These are phyloP conservation scores for Globisporangium nunn DNA, from an alignment of 352 stramenopile species.

Conservation along the genomic window DNA sequence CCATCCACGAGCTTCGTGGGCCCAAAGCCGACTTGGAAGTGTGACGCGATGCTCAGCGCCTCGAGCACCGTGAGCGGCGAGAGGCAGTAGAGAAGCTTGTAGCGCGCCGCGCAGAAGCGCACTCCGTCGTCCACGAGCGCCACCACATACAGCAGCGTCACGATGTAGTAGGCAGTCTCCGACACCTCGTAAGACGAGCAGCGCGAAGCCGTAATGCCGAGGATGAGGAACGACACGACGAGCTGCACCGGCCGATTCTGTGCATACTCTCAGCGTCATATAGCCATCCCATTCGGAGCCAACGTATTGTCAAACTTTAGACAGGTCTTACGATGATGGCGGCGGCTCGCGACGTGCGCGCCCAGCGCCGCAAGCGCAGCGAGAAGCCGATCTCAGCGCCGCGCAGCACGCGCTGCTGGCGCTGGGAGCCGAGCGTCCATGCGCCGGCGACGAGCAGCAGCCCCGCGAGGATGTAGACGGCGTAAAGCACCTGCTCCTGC, in stretches of 20 bases:
- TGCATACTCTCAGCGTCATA: neutral
- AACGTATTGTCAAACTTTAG: neutral
- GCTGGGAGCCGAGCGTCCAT: conserved; percentile 53
- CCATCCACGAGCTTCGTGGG: conserved; percentile 51
- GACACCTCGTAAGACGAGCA: conserved; percentile 75
- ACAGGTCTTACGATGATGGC: conserved; percentile 47
- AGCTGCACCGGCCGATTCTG: conserved; percentile 77
- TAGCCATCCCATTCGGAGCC: too few species aligned
- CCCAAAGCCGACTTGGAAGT: conserved; percentile 70
- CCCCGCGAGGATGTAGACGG: conserved; percentile 30
- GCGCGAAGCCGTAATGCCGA: conserved; percentile 56
- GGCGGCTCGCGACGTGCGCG: conserved; percentile 59
- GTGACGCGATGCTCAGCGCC: conserved; percentile 60
- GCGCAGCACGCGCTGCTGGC: conserved; percentile 42
- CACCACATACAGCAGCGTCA: conserved; percentile 53
- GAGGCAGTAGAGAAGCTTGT: conserved; percentile 79
- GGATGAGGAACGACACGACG: conserved; percentile 63
- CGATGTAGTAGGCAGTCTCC: conserved; percentile 51
- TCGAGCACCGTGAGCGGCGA: conserved; percentile 70
- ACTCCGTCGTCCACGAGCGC: conserved; percentile 58
- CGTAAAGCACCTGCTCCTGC: conserved; percentile 62
- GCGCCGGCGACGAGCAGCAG: conserved; percentile 39
- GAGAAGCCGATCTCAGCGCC: conserved; percentile 76
- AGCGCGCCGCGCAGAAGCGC: conserved; percentile 72
- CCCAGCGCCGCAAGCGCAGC: conserved; percentile 64